Base-by-base conservation (phyloP, 768 basidiomycete genomes). In the Lentinula boryana region DNA sequence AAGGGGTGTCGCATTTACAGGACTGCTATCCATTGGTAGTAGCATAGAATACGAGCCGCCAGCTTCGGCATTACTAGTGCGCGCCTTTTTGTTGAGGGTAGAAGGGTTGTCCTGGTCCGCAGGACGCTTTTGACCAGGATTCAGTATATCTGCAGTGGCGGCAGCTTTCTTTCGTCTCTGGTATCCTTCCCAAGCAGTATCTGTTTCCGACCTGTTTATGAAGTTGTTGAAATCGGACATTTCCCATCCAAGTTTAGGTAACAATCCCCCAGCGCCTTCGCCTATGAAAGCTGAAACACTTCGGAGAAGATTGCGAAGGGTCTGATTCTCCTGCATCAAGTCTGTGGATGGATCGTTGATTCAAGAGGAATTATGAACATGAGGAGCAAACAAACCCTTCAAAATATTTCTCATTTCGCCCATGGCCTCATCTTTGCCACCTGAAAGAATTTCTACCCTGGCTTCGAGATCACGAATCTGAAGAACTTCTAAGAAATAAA, bases 381-480 rank as follows among this genome's bases (percentile, higher is more conserved):
- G 15, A 16, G 41, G 50, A 33, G 33, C 46, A 51, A 16, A 67
- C 75, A 13, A 48, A 85, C 90, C 90, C 76, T 85, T 91, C 48
- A 95, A 74, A 53, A 95, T 87, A 64, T 89, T 87, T 61, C 89
- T 80, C 81, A 95, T 82, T 71, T 95, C 89, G 32, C 83, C 84
- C 58, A 93, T 76, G 5, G 92, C 87, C 72, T 96, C 92, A 79
- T 95, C 95, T 68, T 93, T 88, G 44, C 91, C 91, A 18, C 92
- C 93, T 5, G 94, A 96, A 16, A 97, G 81, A 7, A 97, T 87
- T 73, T 95, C 94, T n/a, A 97, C 93, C 49, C 91, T 85, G 18
- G 94, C 94, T 75, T 97, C 95, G 40, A 97, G 84, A 74, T 97
- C 95, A 21, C 94, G 91, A 72, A 97, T 95, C 92, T 97, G 66